These are phyloP conservation scores for Avena insularis DNA, from an alignment of 176 grass and related monocot species.

Conservation along the genomic window DNA sequence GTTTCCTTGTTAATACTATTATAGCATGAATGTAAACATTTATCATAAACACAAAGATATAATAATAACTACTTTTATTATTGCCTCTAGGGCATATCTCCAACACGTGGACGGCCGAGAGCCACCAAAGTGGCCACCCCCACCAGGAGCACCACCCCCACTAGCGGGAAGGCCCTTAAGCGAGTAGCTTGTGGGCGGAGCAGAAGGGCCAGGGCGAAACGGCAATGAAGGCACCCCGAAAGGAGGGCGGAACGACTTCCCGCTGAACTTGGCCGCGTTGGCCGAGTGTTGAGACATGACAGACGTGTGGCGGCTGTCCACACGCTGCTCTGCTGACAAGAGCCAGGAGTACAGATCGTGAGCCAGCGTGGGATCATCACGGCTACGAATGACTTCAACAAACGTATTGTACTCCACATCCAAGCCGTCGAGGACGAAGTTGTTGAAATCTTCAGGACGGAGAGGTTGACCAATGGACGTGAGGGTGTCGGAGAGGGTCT, in stretches of 20 bases:
- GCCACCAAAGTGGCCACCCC: not conserved
- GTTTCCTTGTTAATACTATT: no score
- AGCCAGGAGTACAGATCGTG: not conserved
- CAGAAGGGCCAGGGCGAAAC: no score
- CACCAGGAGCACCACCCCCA: not conserved
- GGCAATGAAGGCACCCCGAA: no score
- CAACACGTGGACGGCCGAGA: not conserved
- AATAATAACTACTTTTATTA: no score
- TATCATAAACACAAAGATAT: no score
- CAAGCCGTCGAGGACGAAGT: not conserved
- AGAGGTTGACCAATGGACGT: not conserved
- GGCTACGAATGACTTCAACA: not conserved
- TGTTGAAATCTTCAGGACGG: not conserved
- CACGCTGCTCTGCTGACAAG: not conserved
- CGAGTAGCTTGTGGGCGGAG: no score
- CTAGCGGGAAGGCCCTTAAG: no score
- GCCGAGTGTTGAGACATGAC: not conserved
- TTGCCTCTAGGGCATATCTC: no score
- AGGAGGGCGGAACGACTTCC: not conserved
- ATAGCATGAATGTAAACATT: no score
- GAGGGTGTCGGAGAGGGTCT: not conserved
- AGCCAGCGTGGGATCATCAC: not conserved
- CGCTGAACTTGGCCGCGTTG: not conserved
- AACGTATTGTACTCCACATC: not conserved
- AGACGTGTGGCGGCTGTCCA: fast-evolving